A percentile compares a stretch with the other conserved stretches of the same genome.
Evolutionary conservation across 1,284 basidiomycete species (phyloP).

Genomic region (Ceratorhiza oryzae-sativae): DNA sequence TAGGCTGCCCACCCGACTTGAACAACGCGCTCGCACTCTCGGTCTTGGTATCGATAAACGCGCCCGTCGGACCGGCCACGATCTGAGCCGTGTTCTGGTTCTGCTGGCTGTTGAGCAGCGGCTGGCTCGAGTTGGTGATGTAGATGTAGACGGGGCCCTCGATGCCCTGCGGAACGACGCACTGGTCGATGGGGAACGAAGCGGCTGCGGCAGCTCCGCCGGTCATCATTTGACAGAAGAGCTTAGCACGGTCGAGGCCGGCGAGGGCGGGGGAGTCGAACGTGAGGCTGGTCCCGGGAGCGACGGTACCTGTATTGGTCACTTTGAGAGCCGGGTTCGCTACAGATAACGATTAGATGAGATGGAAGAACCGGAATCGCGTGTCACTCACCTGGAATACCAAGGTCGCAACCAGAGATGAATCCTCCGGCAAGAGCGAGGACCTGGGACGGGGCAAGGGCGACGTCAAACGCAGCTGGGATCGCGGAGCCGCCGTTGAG

Average conservation of each 20-base stretch:
- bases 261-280: slow-evolving; percentile 68
- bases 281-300: slow-evolving; percentile 64
- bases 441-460: slow-evolving; percentile 71
- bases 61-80: slow-evolving; percentile 74
- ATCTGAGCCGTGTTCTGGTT: slow-evolving; percentile 65
- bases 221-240: slow-evolving; percentile 79
- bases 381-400: slow-evolving; percentile 59
- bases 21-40: slow-evolving; percentile 53
- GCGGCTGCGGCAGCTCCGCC: slow-evolving; percentile 67
- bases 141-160: slow-evolving; percentile 77
- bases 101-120: slow-evolving; percentile 66
- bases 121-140: slow-evolving; percentile 68
- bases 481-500: slow-evolving; percentile 66
- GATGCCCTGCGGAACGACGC: slow-evolving; percentile 67
- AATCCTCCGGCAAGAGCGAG: slow-evolving; percentile 76
- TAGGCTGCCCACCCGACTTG: slow-evolving; percentile 52
- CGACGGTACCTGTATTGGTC: slow-evolving; percentile 66
- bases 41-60: slow-evolving; percentile 67
- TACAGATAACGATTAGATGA: slow-evolving; percentile 44
- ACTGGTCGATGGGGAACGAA: slow-evolving; percentile 64
- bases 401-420: slow-evolving; percentile 73
- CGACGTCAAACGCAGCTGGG: slow-evolving; percentile 74
- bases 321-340: slow-evolving; percentile 68
- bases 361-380: slow-evolving; percentile 1
- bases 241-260: slow-evolving; percentile 56